Evolutionary conservation across 768 basidiomycete species (phyloP).

Genomic region (Auriscalpium microsporum): DNA sequence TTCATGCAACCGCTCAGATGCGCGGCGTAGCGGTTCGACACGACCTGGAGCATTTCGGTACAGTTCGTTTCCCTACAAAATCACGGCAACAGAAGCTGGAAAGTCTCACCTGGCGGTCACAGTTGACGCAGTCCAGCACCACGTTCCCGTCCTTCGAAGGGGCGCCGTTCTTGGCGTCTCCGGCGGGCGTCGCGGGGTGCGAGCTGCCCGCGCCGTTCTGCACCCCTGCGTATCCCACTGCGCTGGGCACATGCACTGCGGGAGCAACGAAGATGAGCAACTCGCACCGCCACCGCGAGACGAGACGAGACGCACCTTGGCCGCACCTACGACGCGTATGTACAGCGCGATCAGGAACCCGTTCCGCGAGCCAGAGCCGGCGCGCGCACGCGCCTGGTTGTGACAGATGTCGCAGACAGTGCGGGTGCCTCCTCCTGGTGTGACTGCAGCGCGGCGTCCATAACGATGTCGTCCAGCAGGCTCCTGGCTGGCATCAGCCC

Average conservation of each 20-base stretch:
- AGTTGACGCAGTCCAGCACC: slow-evolving; percentile 69
- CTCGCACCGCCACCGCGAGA: background rate
- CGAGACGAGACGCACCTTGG: slow-evolving; percentile 3
- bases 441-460: slow-evolving; percentile 68
- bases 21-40: slow-evolving; percentile 77
- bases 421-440: slow-evolving; percentile 60
- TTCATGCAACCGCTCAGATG: slow-evolving; percentile 80
- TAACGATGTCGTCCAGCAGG: slow-evolving; percentile 68
- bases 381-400: slow-evolving; percentile 45
- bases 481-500: slow-evolving; percentile 19
- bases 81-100: background rate
- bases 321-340: slow-evolving; percentile 6
- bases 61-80: background rate
- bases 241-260: slow-evolving; percentile 22
- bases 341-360: slow-evolving; percentile 5
- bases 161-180: slow-evolving; percentile 15
- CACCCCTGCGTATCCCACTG: slow-evolving; percentile 4
- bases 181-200: slow-evolving; percentile 16
- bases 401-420: slow-evolving; percentile 60
- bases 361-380: background rate
- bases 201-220: slow-evolving; percentile 16
- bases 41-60: slow-evolving; percentile 39
- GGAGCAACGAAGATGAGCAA: background rate
- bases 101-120: slow-evolving; percentile 58
- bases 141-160: slow-evolving; percentile 47